Conservation (phyloP, 352 stramenopile genomes). For the Pythium rishiriense region DNA sequence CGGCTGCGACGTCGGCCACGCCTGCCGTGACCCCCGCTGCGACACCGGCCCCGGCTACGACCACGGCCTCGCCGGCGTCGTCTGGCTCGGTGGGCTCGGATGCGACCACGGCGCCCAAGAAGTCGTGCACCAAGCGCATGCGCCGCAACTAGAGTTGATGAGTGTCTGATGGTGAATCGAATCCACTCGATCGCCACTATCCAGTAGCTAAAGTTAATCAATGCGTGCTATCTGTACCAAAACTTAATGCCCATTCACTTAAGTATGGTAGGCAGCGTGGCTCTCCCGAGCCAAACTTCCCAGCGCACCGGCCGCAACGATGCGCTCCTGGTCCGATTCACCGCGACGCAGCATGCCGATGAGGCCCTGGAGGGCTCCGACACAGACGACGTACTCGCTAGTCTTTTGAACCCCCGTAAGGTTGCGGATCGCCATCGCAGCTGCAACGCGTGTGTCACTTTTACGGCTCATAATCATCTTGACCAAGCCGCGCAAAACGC, state of each 20-base stretch:
- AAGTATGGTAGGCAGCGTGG: background rate
- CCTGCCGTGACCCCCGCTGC: background rate
- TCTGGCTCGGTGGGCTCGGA: constrained; percentile 4
- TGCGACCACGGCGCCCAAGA: constrained; percentile 11
- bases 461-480: background rate
- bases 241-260: no score
- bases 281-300: background rate
- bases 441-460: background rate
- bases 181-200: background rate
- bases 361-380: background rate
- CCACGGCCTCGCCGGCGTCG: background rate
- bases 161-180: background rate
- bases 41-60: background rate
- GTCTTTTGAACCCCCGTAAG: background rate
- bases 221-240: no score
- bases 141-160: constrained; percentile 7
- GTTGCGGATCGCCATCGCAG: background rate
- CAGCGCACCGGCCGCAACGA: background rate
- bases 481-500: background rate
- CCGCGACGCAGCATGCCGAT: background rate
- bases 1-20: background rate
- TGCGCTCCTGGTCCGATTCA: background rate
- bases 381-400: background rate
- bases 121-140: constrained; percentile 21
- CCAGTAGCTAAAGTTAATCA: no score